Evolutionary conservation across 768 basidiomycete genomes (phyloP), one percentile per base, ranked within the genome.

Genomic region (Strobilomyces confusus): DNA sequence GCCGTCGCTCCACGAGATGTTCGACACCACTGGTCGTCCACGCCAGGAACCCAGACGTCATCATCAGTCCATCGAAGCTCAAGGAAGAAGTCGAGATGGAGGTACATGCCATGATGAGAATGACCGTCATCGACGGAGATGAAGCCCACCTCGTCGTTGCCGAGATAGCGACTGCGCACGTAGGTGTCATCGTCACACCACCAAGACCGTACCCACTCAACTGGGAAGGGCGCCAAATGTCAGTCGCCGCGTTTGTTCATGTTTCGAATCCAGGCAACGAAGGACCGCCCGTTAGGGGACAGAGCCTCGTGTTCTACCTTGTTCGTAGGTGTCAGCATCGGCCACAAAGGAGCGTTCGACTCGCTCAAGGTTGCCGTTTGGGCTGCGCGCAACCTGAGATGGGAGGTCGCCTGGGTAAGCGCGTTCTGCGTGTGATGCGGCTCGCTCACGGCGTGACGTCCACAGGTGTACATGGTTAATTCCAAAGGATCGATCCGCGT

Each of bases 321-420:
- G 29, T 71, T 87, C 17, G 83, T 94, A 4, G 82, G 80, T 7
- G 80, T 88, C 19, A 85, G 77, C 0, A 66, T 89, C 26, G 86
- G 83, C 48, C 60, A 57, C 40, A 51, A 65, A 37, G 64, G 77
- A 1, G 69, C 48, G 75, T 65, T 15, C 77, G 79, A 41, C 83
- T 79, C 58, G 80, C 82, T 33, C 80, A 84, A 22, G 69, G 87
- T 25, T 89, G 95, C 67, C 77, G 92, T 49, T 74, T 98, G 54
- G 76, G 98, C 49, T 76, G 97, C 46, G 91, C 94, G 7, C 87
- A 92, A 58, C 88, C 88, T 49, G 92, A 94, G 37, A 84, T 69
- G 95, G 98, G 66, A 98, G 81, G 65, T 69, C 88, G 67, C 80
- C 87, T 50, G 98, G 95, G 97, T 97, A 94, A 87, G 95, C 87